These are phyloP conservation scores for Rutidosis leptorrhynchoides DNA, from an alignment of 129 eudicot genomes.

Conservation along the genomic window DNA sequence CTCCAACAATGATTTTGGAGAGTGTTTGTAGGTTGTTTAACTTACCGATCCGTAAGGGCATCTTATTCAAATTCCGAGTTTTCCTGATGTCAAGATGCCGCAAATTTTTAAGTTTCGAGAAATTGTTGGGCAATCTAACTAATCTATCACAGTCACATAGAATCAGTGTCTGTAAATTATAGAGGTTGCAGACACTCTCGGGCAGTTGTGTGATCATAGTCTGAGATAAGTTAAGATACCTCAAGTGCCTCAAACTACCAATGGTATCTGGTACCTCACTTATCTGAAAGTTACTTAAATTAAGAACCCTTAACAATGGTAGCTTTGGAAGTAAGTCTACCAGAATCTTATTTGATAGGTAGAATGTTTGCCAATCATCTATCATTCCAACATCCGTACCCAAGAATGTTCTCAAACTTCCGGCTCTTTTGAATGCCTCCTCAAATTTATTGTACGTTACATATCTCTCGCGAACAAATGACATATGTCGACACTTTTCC, in stretches of 20 bases:
- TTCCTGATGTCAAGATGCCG: slow-evolving; percentile 4
- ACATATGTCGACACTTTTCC: slow-evolving; percentile 36
- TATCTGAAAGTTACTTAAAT: background rate
- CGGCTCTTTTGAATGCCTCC: slow-evolving; percentile 27
- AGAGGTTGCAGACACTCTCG: slow-evolving; percentile 21
- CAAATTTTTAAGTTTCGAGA: slow-evolving; percentile 10
- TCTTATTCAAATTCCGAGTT: background rate
- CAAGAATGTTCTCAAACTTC: slow-evolving; percentile 37
- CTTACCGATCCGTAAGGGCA: slow-evolving; percentile 39
- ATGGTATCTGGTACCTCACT: slow-evolving; percentile 15
- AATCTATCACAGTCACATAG: slow-evolving; percentile 16
- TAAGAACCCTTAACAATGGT: slow-evolving; percentile 13
- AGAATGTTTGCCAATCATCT: background rate
- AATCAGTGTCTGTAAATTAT: slow-evolving; percentile 36
- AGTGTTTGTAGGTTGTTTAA: slow-evolving; percentile 32
- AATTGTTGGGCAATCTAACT: slow-evolving; percentile 21
- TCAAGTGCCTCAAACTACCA: slow-evolving; percentile 18
- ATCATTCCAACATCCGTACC: slow-evolving; percentile 11
- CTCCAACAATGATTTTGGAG: slow-evolving; percentile 24
- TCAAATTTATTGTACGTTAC: slow-evolving; percentile 25
- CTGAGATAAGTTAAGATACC: slow-evolving; percentile 26
- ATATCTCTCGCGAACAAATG: slow-evolving; percentile 29
- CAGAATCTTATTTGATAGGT: slow-evolving; percentile 18
- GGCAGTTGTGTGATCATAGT: slow-evolving; percentile 25
- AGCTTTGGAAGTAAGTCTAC: slow-evolving; percentile 7